Evolutionary conservation across 2,329 filamentous ascomycete species (phyloP).

Genomic region (Colletotrichum karsti): DNA sequence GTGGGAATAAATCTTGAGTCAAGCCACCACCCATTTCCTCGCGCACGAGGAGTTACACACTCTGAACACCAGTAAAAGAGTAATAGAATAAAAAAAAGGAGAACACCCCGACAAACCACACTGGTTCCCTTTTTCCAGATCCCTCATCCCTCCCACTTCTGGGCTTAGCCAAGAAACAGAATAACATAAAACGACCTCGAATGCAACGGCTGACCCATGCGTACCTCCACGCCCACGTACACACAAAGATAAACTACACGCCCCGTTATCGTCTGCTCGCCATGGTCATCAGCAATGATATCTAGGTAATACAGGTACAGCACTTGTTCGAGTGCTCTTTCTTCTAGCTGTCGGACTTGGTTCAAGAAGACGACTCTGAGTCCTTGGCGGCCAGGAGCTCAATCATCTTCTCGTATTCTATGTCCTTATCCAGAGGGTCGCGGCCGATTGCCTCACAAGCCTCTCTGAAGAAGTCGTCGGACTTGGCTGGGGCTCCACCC

Average conservation of each 20-base stretch:
- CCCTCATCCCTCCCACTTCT: not conserved
- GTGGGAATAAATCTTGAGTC: constrained; percentile 1
- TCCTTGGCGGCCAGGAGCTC: constrained; percentile 25
- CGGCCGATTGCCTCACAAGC: constrained; percentile 18
- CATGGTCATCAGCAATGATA: not conserved
- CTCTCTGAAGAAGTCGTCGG: constrained; percentile 11
- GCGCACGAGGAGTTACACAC: not conserved
- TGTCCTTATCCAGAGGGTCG: constrained; percentile 27
- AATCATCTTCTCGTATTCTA: constrained; percentile 30
- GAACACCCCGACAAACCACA: constrained; percentile 2
- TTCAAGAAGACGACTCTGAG: constrained; percentile 6
- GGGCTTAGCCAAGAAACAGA: not conserved
- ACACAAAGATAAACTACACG: not conserved
- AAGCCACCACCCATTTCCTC: not conserved
- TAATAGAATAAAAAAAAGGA: not conserved
- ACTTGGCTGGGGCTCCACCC: not conserved
- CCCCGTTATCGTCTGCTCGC: not conserved
- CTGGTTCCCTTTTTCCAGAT: constrained; percentile 8
- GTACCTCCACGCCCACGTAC: not conserved
- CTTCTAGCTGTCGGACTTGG: not conserved
- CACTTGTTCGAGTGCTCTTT: not conserved
- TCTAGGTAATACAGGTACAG: constrained; percentile 14
- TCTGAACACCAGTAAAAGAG: constrained; percentile 18
- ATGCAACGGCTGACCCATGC: constrained; percentile 1
- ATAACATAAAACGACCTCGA: not conserved